These are phyloP conservation scores for Bruguiera parviflora DNA, from an alignment of 345 rosid genomes.

Conservation along the genomic window DNA sequence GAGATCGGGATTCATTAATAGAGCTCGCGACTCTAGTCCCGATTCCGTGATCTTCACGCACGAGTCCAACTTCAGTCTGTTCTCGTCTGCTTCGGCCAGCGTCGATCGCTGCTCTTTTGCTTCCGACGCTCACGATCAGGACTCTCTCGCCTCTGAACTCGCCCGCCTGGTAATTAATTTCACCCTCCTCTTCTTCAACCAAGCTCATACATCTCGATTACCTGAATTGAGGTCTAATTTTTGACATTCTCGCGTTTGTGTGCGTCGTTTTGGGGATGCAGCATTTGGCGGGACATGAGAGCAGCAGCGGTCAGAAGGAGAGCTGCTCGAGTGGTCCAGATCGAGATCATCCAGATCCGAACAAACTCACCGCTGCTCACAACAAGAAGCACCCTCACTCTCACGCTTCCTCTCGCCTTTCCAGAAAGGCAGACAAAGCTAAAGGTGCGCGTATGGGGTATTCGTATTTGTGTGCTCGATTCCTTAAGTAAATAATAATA, in stretches of 20 bases:
- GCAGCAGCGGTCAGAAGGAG: constrained; percentile 42
- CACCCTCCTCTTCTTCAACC: neutral
- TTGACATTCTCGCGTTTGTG: neutral
- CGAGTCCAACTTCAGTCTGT: constrained; percentile 76
- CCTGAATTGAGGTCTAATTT: too few species aligned
- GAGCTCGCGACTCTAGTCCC: constrained; percentile 71
- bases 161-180: constrained; percentile 41
- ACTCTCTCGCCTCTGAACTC: constrained; percentile 62
- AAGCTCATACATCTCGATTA: too few species aligned
- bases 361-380: constrained; percentile 42
- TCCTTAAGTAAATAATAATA: neutral
- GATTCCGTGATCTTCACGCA: constrained; percentile 79
- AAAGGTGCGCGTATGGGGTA: constrained; percentile 44
- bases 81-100: constrained; percentile 87
- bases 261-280: constrained; percentile 18
- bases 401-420: constrained; percentile 27
- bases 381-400: constrained; percentile 6
- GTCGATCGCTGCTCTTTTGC: constrained; percentile 89
- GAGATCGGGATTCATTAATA: constrained; percentile 26
- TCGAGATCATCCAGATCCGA: constrained; percentile 52
- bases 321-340: constrained; percentile 59
- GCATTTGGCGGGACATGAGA: constrained; percentile 60
- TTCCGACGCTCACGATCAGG: constrained; percentile 70
- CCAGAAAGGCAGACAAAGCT: constrained; percentile 51
- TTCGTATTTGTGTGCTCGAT: neutral